A percentile compares a stretch with the other conserved stretches of the same genome.
Conservation (phyloP, 208 protist genomes). For the Acanthamoeba royreba region DNA sequence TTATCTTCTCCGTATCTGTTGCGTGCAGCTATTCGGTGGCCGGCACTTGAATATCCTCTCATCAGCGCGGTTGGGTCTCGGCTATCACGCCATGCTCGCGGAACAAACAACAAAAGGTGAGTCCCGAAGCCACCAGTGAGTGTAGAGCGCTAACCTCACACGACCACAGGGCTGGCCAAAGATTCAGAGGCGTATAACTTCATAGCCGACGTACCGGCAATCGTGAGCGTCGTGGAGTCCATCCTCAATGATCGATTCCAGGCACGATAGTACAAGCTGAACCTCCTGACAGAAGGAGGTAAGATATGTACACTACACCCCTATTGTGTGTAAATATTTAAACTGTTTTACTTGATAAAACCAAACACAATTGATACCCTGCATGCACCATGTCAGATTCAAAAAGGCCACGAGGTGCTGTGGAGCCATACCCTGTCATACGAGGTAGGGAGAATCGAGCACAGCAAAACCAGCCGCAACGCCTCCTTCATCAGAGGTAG, state of each 20-base stretch:
- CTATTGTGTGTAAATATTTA: too few relatives aligned
- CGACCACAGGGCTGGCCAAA: neutral
- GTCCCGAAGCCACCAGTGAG: too few relatives aligned
- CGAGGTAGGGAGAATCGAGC: conserved; percentile 82
- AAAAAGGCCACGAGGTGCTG: neutral
- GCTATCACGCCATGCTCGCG: neutral
- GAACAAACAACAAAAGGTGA: too few relatives aligned
- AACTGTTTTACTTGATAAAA: too few relatives aligned
- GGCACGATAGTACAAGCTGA: neutral
- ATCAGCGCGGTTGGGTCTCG: neutral
- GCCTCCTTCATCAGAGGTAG: conserved; percentile 88
- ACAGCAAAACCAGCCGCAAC: conserved; percentile 91
- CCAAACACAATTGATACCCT: too few relatives aligned
- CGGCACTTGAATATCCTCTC: neutral
- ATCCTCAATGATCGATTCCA: neutral
- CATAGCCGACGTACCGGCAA: neutral
- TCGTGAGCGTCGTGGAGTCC: neutral
- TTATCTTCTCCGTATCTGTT: neutral
- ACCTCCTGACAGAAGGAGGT: neutral
- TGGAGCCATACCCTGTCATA: neutral
- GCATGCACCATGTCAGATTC: too few relatives aligned
- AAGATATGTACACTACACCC: neutral
- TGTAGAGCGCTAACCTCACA: too few relatives aligned
- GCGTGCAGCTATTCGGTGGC: neutral
- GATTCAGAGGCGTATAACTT: neutral